A percentile compares a stretch with the other conserved stretches of the same genome.
Evolutionary conservation across 2,329 filamentous ascomycete genomes (phyloP).

Genomic region (Fusarium pininemorale): DNA sequence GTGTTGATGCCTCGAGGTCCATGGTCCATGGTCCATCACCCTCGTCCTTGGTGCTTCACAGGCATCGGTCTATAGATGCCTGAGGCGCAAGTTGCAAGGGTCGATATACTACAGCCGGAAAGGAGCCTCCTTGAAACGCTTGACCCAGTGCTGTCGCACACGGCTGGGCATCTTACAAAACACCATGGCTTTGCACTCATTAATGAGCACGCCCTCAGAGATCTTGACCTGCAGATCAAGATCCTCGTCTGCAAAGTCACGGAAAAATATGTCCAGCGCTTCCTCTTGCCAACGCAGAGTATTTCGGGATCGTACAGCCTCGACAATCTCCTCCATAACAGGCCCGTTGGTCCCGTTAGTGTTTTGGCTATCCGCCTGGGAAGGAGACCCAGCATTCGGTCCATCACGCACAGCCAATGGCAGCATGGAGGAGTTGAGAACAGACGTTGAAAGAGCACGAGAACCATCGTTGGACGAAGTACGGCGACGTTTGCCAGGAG

Average conservation of each 20-base stretch:
- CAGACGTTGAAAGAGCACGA: constrained; percentile 37
- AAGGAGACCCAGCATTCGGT: constrained; percentile 27
- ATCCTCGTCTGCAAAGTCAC: constrained; percentile 66
- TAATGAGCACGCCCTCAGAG: constrained; percentile 65
- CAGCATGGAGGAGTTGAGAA: constrained; percentile 44
- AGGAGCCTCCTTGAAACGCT: constrained; percentile 55
- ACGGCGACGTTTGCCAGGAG: constrained; percentile 48
- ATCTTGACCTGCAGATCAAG: constrained; percentile 68
- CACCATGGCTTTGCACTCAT: constrained; percentile 68
- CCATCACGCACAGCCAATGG: constrained; percentile 33
- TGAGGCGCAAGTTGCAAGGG: not conserved
- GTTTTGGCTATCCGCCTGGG: constrained; percentile 33
- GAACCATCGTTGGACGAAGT: constrained; percentile 43
- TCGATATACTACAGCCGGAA: constrained; percentile 9
- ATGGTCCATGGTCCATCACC: not conserved
- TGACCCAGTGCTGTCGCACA: constrained; percentile 66
- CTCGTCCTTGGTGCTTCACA: not conserved
- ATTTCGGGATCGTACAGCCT: constrained; percentile 52
- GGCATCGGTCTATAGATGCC: not conserved
- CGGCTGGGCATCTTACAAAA: constrained; percentile 68
- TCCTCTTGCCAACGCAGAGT: constrained; percentile 63
- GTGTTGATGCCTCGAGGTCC: not conserved
- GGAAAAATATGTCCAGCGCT: constrained; percentile 67
- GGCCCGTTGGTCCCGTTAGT: constrained; percentile 28
- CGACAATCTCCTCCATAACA: constrained; percentile 52